Evolutionary conservation across 495 filamentous ascomycete species (phyloP).

Genomic region (Podospora didyma): DNA sequence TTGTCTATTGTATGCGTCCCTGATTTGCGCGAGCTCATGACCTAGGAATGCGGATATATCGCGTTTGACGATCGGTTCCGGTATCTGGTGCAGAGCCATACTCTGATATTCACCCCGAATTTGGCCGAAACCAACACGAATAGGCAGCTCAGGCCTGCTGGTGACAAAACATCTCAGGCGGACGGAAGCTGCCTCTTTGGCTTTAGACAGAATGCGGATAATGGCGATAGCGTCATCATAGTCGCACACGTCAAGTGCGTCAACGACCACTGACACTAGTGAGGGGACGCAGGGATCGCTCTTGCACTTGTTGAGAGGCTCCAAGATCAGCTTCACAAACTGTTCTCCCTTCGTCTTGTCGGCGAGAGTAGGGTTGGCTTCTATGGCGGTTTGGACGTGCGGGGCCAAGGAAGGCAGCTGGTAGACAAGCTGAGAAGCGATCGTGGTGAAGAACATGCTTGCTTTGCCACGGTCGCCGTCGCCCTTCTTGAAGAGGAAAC

Average conservation of each 20-base stretch:
- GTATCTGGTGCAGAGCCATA: conserved; percentile 30
- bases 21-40: conserved; percentile 17
- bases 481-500: conserved; percentile 53
- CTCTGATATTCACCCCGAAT: conserved; percentile 25
- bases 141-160: conserved; percentile 44
- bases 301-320: conserved; percentile 27
- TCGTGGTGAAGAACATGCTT: conserved; percentile 40
- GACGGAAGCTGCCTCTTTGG: conserved; percentile 5
- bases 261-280: conserved; percentile 39
- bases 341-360: conserved; percentile 40
- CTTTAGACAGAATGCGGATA: conserved; percentile 30
- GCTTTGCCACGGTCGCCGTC: conserved; percentile 40
- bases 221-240: conserved; percentile 36
- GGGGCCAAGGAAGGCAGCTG: conserved; percentile 23
- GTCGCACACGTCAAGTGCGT: conserved; percentile 53
- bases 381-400: conserved; percentile 34
- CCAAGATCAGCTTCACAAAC: conserved; percentile 46
- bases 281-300: not conserved
- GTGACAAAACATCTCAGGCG: conserved; percentile 24
- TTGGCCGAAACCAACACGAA: conserved; percentile 29
- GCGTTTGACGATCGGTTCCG: conserved; percentile 23
- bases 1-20: conserved; percentile 19
- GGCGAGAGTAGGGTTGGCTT: no score
- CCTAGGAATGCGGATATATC: conserved; percentile 35
- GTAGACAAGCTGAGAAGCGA: conserved; percentile 38